Percentiles rank a stretch among this genome's conserved stretches.
Conservation (phyloP, 306 rosid species). For the Pterocarpus macrocarpus region DNA sequence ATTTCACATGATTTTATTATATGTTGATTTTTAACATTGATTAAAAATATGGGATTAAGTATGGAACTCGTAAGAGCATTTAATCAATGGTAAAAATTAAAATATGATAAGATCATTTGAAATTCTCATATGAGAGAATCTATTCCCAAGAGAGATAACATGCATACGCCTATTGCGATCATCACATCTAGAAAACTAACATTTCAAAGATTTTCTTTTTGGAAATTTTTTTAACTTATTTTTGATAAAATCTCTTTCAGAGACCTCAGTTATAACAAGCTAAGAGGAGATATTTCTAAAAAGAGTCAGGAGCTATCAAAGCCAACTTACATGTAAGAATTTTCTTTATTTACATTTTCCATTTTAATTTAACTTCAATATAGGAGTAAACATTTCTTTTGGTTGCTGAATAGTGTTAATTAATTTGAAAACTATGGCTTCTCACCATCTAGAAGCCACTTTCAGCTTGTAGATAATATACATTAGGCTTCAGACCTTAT, state of each 20-base stretch:
- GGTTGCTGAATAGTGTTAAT: neutral
- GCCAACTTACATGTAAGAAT: conserved; percentile 52
- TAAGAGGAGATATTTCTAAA: conserved; percentile 54
- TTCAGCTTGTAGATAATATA: neutral
- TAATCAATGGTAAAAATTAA: no score
- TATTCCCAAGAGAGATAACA: neutral
- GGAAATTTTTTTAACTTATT: no score
- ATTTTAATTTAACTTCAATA: neutral
- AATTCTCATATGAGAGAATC: no score
- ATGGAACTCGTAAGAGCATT: no score
- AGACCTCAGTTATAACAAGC: conserved; percentile 76
- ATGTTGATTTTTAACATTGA: no score
- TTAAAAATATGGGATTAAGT: no score
- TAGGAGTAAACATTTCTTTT: neutral
- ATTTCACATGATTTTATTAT: no score
- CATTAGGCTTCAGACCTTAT: conserved; percentile 4
- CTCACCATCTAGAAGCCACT: neutral
- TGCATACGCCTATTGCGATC: neutral
- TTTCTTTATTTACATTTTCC: neutral
- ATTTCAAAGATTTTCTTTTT: neutral
- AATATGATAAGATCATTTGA: no score
- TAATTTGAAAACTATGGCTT: neutral
- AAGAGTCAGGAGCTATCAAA: neutral
- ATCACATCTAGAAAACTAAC: neutral
- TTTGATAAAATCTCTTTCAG: conserved; percentile 46